Evolutionary conservation across 164 flowering plant species (phyloP), one percentile per base, ranked within the genome.

Genomic region (Sedum album): DNA sequence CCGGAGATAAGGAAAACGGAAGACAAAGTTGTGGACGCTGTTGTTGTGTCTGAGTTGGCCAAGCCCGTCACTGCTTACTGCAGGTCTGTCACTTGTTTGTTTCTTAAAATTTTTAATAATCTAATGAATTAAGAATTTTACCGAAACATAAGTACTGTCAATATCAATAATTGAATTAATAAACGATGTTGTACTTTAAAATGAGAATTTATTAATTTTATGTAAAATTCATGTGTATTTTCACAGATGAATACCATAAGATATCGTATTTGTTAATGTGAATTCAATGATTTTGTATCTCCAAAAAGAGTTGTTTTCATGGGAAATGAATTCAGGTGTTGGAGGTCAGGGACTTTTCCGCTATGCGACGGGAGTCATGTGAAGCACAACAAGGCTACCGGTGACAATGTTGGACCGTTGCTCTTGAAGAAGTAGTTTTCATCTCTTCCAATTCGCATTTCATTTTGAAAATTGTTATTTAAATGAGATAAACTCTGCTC

Each of bases 321-420:
- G n/a, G n/a, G n/a, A 35, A 35, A 3, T 35, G 14, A 60, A 61
- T 69, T 71, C 73, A 90, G 96, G 80, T 90, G 98, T 71, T 93
- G 98, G 98, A 90, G 96, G 78, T 93, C 98, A 5, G 86, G 86
- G 66, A 90, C 96, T 15, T 93, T 93, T 64, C 98, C 98, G 8
- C 74, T 93, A 55, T 93, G 98, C 64, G 98, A 93, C 70, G 98
- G 98, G 26, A 76, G 82, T 72, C 98, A 93, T 76, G 89, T 85
- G 73, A 93, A 90, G 87, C 93, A 93, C 81, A 93, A 93, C 82
- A 90, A 93, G 75, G 95, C 87, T 13, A 86, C 87, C 36, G 98
- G 98, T 23, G 96, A 93, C 72, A 93, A 90, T 28, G 96, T 93
- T 63, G 98, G 98, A 15, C 98, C 98, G 48, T 74, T 93, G 80